Conservation (phyloP, 441 rosid species). For the Adansonia madagascariensis region DNA sequence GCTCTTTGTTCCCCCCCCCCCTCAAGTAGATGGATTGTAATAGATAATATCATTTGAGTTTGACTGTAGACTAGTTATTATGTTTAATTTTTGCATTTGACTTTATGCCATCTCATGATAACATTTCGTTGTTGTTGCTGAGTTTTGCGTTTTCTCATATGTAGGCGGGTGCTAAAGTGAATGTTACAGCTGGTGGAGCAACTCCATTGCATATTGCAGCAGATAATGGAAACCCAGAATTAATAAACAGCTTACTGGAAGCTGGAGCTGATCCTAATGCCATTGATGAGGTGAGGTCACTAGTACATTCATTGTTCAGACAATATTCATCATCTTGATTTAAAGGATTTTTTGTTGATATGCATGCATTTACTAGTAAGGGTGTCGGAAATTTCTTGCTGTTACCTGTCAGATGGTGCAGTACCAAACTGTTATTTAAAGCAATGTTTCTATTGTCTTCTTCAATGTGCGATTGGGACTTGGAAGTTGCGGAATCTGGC, state of each 20-base stretch:
- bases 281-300: constrained; percentile 17
- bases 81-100: background rate
- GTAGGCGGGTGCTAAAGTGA: constrained; percentile 86
- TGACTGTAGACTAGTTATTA: background rate
- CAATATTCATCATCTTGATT: background rate
- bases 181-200: constrained; percentile 84
- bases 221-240: constrained; percentile 69
- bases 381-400: background rate
- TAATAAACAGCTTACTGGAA: constrained; percentile 69
- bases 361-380: background rate
- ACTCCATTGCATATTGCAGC: constrained; percentile 93
- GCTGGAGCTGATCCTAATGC: constrained; percentile 87
- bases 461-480: background rate
- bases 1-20: background rate
- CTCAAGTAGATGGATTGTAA: background rate
- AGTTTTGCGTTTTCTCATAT: constrained; percentile 24
- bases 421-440: background rate
- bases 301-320: background rate
- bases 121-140: background rate
- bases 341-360: background rate
- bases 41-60: background rate
- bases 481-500: background rate
- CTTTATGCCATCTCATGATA: constrained; percentile 3
- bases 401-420: background rate
- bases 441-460: constrained; percentile 4